A percentile compares a stretch with the other conserved stretches of the same genome.
Evolutionary conservation across 345 rosid species (phyloP).

Genomic region (Erucastrum elatum): DNA sequence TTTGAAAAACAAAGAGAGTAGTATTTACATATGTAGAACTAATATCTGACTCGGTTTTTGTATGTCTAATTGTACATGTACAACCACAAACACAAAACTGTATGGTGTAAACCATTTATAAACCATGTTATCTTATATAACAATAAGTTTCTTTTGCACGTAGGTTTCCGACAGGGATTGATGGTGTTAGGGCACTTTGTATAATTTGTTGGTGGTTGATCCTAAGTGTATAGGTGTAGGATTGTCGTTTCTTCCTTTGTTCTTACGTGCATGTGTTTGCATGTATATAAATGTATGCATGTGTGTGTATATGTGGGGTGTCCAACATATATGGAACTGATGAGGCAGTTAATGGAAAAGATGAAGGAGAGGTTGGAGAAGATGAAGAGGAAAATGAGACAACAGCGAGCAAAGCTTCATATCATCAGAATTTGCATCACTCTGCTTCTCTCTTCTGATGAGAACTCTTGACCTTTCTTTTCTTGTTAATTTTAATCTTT

Average conservation of each 20-base stretch:
- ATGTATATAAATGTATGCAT: constrained; percentile 23
- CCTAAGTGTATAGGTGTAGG: constrained; percentile 23
- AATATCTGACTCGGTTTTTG: neutral
- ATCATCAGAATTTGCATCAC: constrained; percentile 61
- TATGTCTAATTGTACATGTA: constrained; percentile 11
- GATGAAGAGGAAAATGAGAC: constrained; percentile 51
- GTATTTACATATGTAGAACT: too few relatives aligned
- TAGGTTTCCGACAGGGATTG: constrained; percentile 35
- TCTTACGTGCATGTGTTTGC: constrained; percentile 29
- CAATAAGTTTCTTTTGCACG: constrained; percentile 7
- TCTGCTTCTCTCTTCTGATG: constrained; percentile 68
- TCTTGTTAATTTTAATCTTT: neutral
- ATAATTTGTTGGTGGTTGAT: constrained; percentile 26
- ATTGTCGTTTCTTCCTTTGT: constrained; percentile 29
- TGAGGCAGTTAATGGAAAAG: constrained; percentile 30
- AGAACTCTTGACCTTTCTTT: constrained; percentile 3
- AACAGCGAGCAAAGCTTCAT: constrained; percentile 61
- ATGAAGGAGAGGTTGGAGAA: constrained; percentile 42
- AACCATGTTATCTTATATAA: constrained; percentile 5
- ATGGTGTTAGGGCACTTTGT: constrained; percentile 37
- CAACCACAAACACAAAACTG: constrained; percentile 31
- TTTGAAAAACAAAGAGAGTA: too few relatives aligned
- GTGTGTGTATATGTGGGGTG: constrained; percentile 2
- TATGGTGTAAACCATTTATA: constrained; percentile 25
- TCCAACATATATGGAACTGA: constrained; percentile 28